A percentile compares a stretch with the other conserved stretches of the same genome.
Conservation (phyloP, 176 grass and related monocot species). For the Oryza glaberrima region DNA sequence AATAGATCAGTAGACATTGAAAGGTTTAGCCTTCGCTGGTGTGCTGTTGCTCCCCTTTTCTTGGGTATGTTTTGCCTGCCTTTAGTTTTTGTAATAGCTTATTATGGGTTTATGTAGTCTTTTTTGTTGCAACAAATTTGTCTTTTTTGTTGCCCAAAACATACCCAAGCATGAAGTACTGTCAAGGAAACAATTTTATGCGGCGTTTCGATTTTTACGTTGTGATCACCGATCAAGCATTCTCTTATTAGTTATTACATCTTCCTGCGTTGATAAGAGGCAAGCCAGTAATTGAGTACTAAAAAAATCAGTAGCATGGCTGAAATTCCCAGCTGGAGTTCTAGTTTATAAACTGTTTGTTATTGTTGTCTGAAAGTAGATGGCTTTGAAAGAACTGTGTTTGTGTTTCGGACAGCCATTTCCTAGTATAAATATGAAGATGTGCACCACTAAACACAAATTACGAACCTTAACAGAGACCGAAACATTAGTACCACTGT, state of each 20-base stretch:
- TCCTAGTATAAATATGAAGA: constrained; percentile 3
- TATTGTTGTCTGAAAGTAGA: neutral
- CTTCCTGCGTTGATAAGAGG: neutral
- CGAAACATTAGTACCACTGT: neutral
- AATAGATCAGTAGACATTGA: neutral
- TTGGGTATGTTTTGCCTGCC: constrained; percentile 11
- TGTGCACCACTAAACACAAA: neutral
- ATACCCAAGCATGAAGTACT: neutral
- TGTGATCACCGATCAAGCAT: neutral
- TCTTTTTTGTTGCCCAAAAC: neutral
- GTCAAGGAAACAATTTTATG: neutral
- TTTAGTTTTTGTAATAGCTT: constrained; percentile 1
- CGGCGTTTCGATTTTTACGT: neutral
- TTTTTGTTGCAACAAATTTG: neutral
- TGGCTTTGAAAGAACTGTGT: neutral
- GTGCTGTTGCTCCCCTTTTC: neutral
- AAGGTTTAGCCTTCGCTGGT: neutral
- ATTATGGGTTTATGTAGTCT: neutral
- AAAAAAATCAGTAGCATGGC: neutral
- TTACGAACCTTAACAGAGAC: neutral
- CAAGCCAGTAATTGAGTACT: neutral
- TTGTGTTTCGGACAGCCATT: constrained; percentile 18
- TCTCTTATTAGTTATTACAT: neutral
- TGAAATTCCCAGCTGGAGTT: too few species aligned
- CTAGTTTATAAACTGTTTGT: too few species aligned